Evolutionary conservation across 177 flowering plant species (phyloP).

Genomic region (Vitis hybrid): DNA sequence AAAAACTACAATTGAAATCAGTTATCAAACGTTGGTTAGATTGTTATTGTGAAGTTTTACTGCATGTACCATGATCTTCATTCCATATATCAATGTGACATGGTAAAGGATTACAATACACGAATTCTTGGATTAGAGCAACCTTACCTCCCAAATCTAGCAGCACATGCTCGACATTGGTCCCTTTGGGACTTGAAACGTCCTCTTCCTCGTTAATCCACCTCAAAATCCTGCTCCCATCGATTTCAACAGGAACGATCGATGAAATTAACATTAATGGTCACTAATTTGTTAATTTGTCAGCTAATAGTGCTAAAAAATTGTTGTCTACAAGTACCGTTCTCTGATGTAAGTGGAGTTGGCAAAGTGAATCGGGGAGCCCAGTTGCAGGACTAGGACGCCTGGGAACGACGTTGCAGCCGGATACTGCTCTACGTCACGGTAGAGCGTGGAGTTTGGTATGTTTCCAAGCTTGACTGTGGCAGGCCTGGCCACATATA

Average conservation of each 20-base stretch:
- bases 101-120: too few relatives aligned
- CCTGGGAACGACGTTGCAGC: constrained; percentile 35
- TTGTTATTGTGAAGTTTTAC: too few relatives aligned
- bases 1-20: too few relatives aligned
- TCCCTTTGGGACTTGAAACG: constrained; percentile 8
- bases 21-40: too few relatives aligned
- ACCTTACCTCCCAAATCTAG: constrained; percentile 69
- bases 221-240: constrained; percentile 49
- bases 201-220: constrained; percentile 55
- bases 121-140: too few relatives aligned
- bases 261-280: too few relatives aligned
- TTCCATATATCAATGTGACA: too few relatives aligned
- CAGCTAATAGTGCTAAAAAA: background rate
- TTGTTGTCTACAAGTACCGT: constrained; percentile 35
- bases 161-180: constrained; percentile 47
- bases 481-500: constrained; percentile 75
- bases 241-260: too few relatives aligned
- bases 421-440: constrained; percentile 74
- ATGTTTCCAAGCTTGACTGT: constrained; percentile 58
- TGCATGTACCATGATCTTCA: too few relatives aligned
- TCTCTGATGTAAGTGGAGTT: constrained; percentile 63
- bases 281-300: too few relatives aligned
- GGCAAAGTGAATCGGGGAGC: constrained; percentile 78
- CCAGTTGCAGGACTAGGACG: constrained; percentile 56
- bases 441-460: constrained; percentile 42